Evolutionary conservation across 768 basidiomycete genomes (phyloP), one percentile per base, ranked within the genome.

Genomic region (Mycena galopus): DNA sequence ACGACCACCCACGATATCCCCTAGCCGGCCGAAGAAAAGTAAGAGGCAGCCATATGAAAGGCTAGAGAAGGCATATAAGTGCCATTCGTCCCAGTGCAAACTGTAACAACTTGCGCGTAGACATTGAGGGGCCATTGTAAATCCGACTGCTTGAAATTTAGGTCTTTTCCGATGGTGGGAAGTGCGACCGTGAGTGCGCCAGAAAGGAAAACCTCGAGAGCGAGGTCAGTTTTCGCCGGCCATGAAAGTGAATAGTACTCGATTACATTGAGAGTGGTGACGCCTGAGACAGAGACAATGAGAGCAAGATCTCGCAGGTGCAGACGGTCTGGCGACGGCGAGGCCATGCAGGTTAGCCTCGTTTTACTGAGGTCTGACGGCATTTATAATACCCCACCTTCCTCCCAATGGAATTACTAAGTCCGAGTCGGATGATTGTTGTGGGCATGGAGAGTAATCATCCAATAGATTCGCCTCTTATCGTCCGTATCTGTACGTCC

Each of bases 151-250:
- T 67, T 65, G 66, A 79, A 78, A 33, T 69, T 32, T 14, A 79
- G 69, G 50, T 78, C 78, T 59, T 72, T 76, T 25, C 78, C 78
- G 25, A 79, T 79, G 21, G 78, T 79, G 12, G 78, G 78, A 30
- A 79, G 72, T n/a, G 78, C 77, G 21, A 79, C 75, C 8, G 78
- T 79, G 8, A 79, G 67, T 6, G 78, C 77, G n/a, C 78, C 78
- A 4, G 70, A 64, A 2, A 79, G 62, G 27, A 78, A 79, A 17
- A 78, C 77, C 78, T 79, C 47, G 11, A 51, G 35, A 1, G 59
- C 42, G 21, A 57, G 32, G 27, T 35, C 50, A 8, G 19, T 39
- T 29, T 35, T 7, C 42, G 19, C 14, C 17, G 23, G 50, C 17
- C 51, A 51, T 32, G 25, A n/a, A n/a, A 10, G 53, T 11, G 23